Evolutionary conservation across 2,329 filamentous ascomycete genomes (phyloP).

Genomic region (Xylariomycetidae sp.): DNA sequence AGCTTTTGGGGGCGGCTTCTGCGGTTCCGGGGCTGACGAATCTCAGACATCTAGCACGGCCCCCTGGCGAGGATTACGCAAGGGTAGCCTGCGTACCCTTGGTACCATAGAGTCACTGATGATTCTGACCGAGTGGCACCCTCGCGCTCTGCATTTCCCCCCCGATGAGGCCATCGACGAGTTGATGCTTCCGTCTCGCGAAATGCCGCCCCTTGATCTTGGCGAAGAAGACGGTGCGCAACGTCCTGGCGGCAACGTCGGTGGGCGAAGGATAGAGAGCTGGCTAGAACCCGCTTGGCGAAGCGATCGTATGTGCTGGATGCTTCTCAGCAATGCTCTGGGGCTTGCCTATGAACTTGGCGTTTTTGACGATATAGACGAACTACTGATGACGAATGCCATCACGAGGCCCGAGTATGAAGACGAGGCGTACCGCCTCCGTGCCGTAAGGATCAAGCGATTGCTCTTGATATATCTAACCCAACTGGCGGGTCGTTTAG

Average conservation of each 20-base stretch:
- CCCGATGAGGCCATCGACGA: conserved; percentile 71
- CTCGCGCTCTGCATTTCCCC: conserved; percentile 88
- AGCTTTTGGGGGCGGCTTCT: conserved; percentile 86
- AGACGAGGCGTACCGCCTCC: conserved; percentile 70
- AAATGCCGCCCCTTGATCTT: conserved; percentile 38
- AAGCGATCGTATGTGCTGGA: conserved; percentile 95
- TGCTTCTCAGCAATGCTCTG: conserved; percentile 87
- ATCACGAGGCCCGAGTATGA: conserved; percentile 63
- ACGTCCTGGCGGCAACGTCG: conserved; percentile 54
- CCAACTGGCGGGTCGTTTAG: conserved; percentile 87
- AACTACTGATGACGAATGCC: conserved; percentile 55
- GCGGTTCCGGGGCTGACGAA: conserved; percentile 64
- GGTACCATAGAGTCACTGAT: conserved; percentile 93
- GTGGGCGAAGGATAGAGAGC: conserved; percentile 82
- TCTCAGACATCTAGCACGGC: conserved; percentile 63
- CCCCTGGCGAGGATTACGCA: conserved; percentile 64
- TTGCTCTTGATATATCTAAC: conserved; percentile 87
- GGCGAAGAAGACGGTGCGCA: conserved; percentile 39
- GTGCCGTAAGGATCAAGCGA: conserved; percentile 77
- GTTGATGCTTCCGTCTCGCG: conserved; percentile 58
- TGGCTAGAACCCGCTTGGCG: conserved; percentile 97
- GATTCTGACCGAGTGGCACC: conserved; percentile 96
- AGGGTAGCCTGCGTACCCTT: conserved; percentile 79
- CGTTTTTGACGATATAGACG: conserved; percentile 87
- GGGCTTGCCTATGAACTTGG: conserved; percentile 89